These are phyloP conservation scores for Lizonia empirigonia DNA, from an alignment of 2,329 filamentous ascomycete genomes.

Conservation along the genomic window DNA sequence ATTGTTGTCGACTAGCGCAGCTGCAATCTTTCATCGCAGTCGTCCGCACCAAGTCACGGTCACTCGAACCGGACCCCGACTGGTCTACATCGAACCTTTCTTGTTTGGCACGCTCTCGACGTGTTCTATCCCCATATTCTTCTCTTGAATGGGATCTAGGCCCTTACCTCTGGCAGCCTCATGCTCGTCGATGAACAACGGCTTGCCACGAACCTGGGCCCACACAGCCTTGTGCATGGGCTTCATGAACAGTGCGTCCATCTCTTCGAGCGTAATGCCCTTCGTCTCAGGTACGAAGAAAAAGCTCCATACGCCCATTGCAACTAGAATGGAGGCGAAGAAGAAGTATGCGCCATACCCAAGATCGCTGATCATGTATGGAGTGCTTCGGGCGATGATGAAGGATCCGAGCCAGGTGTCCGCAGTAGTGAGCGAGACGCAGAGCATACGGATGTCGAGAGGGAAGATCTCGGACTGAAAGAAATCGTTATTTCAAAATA, in stretches of 20 bases:
- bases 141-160: conserved; percentile 22
- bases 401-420: conserved; percentile 50
- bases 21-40: conserved; percentile 1
- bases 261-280: conserved; percentile 39
- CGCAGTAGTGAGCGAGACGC: conserved; percentile 48
- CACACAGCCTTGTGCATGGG: conserved; percentile 40
- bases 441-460: conserved; percentile 49
- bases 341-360: conserved; percentile 50
- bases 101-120: conserved; percentile 21
- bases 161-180: conserved; percentile 25
- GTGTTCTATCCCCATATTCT: conserved; percentile 26
- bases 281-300: conserved; percentile 44
- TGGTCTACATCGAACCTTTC: conserved; percentile 7
- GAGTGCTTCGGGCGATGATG: conserved; percentile 49
- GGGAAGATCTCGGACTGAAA: conserved; percentile 60
- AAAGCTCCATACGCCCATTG: conserved; percentile 42
- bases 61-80: conserved; percentile 7
- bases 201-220: conserved; percentile 35
- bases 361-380: conserved; percentile 47
- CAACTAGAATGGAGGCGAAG: conserved; percentile 40
- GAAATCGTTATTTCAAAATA: no score
- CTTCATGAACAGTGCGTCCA: conserved; percentile 38
- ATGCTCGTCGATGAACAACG: conserved; percentile 24
- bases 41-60: neutral
- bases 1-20: conserved; percentile 1